Base-by-base conservation (phyloP, 148 eudicot species). In the Chenopodium suecicum region DNA sequence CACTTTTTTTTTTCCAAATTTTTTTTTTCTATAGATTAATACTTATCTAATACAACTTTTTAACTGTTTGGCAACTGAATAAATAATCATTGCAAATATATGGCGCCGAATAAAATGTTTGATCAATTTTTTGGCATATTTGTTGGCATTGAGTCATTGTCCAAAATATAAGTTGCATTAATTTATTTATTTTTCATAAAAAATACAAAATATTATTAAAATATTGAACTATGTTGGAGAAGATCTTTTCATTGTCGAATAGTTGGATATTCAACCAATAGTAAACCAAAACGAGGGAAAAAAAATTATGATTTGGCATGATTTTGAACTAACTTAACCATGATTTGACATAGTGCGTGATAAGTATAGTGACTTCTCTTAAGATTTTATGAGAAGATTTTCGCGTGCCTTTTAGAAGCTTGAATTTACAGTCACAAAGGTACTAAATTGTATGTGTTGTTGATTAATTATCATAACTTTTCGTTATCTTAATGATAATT, bases 61-160 rank as follows among this genome's bases (percentile, higher is more conserved):
- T 58, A 3, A 56, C 12, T 78, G 58, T n/a, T 10, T 78, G 60
- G 50, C 71, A 78, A 47, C 63, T 78, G 46, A 78, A 44, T n/a
- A 47, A 31, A 79, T 29, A 79, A 69, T 70, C 48, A 34, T 70
- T 32, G 73, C 81, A 60, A 34, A 41, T 52, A 44, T 31, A 48
- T 68, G 63, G 56, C 81, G 74, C 75, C 74, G 80, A 69, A 67
- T 50, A 68, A 4, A 79, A 52, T 54, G 77, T 74, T 50, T 2
- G 77, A 13, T 52, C 22, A 74, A 52, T 34, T 56, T 13, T 58
- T 80, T 66, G 77, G 48, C 44, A 41, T 71, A 37, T 52, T 63
- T 66, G 73, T 81, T 63, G 83, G 83, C 73, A 52, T 81, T 70
- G 68, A 81, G 83, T 81, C 83, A 81, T 81, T 47, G 78, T 81